Base-by-base conservation (phyloP, 75 land plant species). In the Selaginella tamariscina region DNA sequence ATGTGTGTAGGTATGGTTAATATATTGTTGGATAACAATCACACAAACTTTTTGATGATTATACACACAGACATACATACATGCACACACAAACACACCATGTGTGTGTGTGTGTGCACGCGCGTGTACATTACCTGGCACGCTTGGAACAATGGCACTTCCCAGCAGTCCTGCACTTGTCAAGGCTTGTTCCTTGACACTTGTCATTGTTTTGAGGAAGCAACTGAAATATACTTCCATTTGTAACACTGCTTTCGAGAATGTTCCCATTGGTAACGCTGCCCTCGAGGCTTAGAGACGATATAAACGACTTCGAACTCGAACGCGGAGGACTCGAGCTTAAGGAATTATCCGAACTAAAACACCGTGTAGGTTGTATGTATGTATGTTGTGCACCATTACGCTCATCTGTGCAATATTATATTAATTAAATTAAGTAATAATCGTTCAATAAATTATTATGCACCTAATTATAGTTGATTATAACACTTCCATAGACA, bases 251-350 rank as follows among this genome's bases (percentile, higher is more conserved):
- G 49, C 15, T 39, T 15, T 39, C 49, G 49, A 39, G 15, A 15
- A 39, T 5, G 11, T 15, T 15, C 11, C 49, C 68, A 68, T 78
- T 0, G 71, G 71, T 27, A 13, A 65, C 71, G 60, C 79, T 80
- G 0, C 80, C 86, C 54, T 80, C 86, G 31, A 83, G 81, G 55
- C 81, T 82, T 55, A 84, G 74, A 1, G 87, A 74, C 30, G 91
- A 88, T 64, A 85, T 66, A 24, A 83, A 85, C 31, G 80, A 80
- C n/a, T 68, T 74, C 0, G 85, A 44, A 5, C 76, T 57, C 0
- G 88, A 82, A 73, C 75, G 72, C 9, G 87, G 80, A 1, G 83
- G 85, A 0, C 83, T 83, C 66, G 88, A 39, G 72, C 69, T 62
- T 74, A 80, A 0, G 70, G 95, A 81, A 33, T 79, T 77, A 66